These are phyloP conservation scores for Dipteronia dyeriana DNA, from an alignment of 345 rosid genomes.

Conservation along the genomic window DNA sequence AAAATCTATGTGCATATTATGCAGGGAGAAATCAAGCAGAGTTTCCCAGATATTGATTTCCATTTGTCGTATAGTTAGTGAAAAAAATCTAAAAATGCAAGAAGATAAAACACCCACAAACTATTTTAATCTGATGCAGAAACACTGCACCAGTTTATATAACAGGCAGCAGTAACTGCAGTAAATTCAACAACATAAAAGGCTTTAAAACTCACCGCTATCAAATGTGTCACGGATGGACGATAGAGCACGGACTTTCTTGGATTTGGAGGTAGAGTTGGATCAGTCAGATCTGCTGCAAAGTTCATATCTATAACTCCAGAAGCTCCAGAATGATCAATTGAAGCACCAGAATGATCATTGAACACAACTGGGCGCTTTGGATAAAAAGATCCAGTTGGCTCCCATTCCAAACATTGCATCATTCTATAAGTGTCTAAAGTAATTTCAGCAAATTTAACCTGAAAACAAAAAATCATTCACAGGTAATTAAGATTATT, in stretches of 20 bases:
- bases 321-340: slow-evolving; percentile 79
- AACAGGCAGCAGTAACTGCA: slow-evolving; percentile 1
- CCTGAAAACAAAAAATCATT: slow-evolving; percentile 48
- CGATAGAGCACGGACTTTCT: slow-evolving; percentile 88
- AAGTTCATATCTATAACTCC: slow-evolving; percentile 78
- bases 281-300: slow-evolving; percentile 76
- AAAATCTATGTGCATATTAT: neutral
- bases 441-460: slow-evolving; percentile 91
- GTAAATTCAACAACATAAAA: slow-evolving; percentile 13
- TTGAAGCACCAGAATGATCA: slow-evolving; percentile 64
- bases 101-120: slow-evolving; percentile 10
- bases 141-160: slow-evolving; percentile 10
- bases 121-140: slow-evolving; percentile 4
- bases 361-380: slow-evolving; percentile 57
- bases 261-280: slow-evolving; percentile 77
- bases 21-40: neutral
- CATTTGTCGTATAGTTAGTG: neutral
- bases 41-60: neutral
- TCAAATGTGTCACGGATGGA: slow-evolving; percentile 80
- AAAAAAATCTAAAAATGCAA: slow-evolving; percentile 14
- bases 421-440: slow-evolving; percentile 88
- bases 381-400: slow-evolving; percentile 69
- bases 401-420: slow-evolving; percentile 98
- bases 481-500: slow-evolving; percentile 10
- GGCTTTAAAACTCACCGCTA: slow-evolving; percentile 69